Base-by-base conservation (phyloP, 352 stramenopile species). In the Pythium coloratum region DNA sequence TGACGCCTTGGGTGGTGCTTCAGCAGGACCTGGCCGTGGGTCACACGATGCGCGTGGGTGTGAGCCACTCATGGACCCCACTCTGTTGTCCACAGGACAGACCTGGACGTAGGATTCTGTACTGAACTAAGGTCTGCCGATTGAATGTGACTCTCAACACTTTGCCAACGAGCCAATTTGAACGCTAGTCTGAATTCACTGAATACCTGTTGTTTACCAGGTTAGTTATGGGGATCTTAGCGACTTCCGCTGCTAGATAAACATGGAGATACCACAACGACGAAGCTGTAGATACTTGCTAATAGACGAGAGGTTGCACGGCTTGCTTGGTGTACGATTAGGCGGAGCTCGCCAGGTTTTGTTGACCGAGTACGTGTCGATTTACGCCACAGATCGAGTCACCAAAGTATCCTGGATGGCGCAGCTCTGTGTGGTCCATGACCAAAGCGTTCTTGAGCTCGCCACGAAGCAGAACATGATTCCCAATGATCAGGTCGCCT, bases 401-500 rank as follows among this genome's bases (percentile, higher is more conserved):
- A 16, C 84, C 84, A 50, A 80, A 91, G 67, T 94, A 92, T 0
- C 84, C 80, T 2, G 84, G 82, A 42, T 92, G 86, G 42, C 82
- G 85, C 3, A 94, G 67, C 80, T 92, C 84, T 0, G 86, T 82
- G 20, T 86, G 54, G 63, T 94, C 86, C 65, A 94, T 64, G 59
- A 92, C 77, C 40, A 94, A 61, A 4, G 75, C 75, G 50, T 94
- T 89, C 67, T 92, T 94, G 38, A 91, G 58, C 47, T 94, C 86
- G 1, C 81, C 78, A 12, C 86, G 71, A 3, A 94, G 66, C 46
- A 91, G 82, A 18, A 91, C 84, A n/a, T 73, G 70, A 10, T 72
- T 70, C 0, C 84, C 84, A 12, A 89, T 59, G 59, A 94, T 74
- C 36, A 91, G 75, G 33, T 92, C 84, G 1, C 86, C 86, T 12